Conservation (phyloP, 1,284 basidiomycete species). For the Rhodotorula sp. region DNA sequence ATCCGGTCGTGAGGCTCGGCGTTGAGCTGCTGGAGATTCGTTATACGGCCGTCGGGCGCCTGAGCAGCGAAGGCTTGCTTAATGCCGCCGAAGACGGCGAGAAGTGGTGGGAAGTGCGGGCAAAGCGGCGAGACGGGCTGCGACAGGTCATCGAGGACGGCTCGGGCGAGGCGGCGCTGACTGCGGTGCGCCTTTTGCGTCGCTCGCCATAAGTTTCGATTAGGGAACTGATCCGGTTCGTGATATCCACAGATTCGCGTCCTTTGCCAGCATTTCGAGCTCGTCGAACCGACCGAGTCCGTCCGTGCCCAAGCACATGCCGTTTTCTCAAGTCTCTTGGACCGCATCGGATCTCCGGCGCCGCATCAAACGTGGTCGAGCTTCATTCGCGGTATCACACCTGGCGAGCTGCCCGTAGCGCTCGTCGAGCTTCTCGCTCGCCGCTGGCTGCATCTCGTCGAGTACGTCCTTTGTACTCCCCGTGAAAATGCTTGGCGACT, state of each 20-base stretch:
- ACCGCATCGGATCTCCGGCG: not conserved
- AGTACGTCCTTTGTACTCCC: conserved; percentile 17
- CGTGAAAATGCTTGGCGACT: not conserved
- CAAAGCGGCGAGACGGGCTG: conserved; percentile 10
- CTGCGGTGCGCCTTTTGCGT: not conserved
- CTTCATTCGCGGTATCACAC: conserved; percentile 11
- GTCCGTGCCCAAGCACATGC: not conserved
- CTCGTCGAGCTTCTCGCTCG: conserved; percentile 34
- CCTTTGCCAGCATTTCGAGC: conserved; percentile 24
- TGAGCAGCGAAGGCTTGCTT: conserved; percentile 2
- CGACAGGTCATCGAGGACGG: conserved; percentile 9
- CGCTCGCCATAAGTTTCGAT: not conserved
- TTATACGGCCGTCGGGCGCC: conserved; percentile 19
- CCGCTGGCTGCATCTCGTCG: conserved; percentile 16
- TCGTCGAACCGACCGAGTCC: not conserved
- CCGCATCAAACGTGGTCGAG: conserved; percentile 15
- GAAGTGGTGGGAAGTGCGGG: conserved; percentile 8
- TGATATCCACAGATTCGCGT: conserved; percentile 3
- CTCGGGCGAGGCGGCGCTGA: conserved; percentile 9
- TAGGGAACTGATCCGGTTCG: not conserved
- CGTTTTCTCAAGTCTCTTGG: conserved; percentile 5
- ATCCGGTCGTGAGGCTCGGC: conserved; percentile 8
- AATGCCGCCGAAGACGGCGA: not conserved
- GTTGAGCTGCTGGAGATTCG: conserved; percentile 26
- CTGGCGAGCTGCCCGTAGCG: conserved; percentile 20